Conservation (phyloP, 2,329 filamentous ascomycete species). For the Coniochaeta sp. region DNA sequence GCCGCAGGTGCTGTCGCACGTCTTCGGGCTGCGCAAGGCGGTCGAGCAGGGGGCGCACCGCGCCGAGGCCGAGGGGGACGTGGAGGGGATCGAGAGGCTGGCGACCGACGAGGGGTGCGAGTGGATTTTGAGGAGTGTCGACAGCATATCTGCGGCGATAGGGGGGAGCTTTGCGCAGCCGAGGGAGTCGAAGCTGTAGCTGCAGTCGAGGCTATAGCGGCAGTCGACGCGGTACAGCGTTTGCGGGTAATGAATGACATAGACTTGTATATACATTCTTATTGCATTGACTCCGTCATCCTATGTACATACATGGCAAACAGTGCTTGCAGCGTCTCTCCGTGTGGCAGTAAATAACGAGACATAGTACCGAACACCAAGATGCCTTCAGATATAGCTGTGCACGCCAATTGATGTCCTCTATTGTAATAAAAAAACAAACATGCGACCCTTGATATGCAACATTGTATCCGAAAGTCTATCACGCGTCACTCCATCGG, state of each 20-base stretch:
- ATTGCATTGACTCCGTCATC: background rate
- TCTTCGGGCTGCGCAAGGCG: constrained; percentile 74
- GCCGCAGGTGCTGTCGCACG: constrained; percentile 73
- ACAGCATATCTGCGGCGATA: constrained; percentile 36
- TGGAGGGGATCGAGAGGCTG: constrained; percentile 31
- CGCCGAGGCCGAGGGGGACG: constrained; percentile 17
- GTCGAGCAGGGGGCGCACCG: constrained; percentile 57
- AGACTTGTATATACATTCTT: background rate
- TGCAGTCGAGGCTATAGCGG: too few species aligned
- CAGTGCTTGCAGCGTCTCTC: background rate
- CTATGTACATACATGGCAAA: background rate
- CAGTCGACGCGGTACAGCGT: too few species aligned
- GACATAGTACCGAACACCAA: background rate
- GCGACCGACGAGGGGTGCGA: constrained; percentile 37
- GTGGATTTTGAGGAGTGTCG: constrained; percentile 38
- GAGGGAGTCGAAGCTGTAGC: constrained; percentile 18
- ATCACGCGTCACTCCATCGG: constrained; percentile 27
- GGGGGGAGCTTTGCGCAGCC: constrained; percentile 30
- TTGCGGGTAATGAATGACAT: background rate
- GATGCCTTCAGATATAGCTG: background rate
- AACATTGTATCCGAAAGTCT: background rate
- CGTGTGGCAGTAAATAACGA: background rate
- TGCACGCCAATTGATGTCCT: background rate
- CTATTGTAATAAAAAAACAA: background rate
- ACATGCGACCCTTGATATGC: background rate